Percentiles rank a stretch among this genome's conserved stretches.
phyloP scores from a whole-genome alignment of 2,329 filamentous ascomycete species.

The Metarhizium anisopliae region DNA sequence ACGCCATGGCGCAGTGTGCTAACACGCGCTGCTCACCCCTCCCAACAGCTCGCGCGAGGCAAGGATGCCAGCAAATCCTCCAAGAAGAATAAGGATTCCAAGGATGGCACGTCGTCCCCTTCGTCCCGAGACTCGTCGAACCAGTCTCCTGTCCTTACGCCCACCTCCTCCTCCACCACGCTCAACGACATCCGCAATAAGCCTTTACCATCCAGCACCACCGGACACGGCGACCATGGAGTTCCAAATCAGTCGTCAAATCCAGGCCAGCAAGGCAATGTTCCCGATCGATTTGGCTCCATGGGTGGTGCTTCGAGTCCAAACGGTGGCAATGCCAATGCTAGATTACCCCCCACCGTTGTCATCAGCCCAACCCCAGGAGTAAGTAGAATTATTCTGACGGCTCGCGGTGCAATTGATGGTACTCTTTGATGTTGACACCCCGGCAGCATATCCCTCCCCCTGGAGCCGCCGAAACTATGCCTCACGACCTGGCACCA shows the following conservation, averaged over 20 bases:
- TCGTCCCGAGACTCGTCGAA: conserved; percentile 46
- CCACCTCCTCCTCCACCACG: conserved; percentile 81
- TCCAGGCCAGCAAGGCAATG: conserved; percentile 25
- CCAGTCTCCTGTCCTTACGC: conserved; percentile 61
- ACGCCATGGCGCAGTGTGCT: conserved; percentile 6
- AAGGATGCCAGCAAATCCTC: conserved; percentile 80
- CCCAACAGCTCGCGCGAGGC: conserved; percentile 73
- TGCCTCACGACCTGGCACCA: conserved; percentile 93
- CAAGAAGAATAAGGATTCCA: conserved; percentile 64
- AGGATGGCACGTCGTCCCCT: conserved; percentile 74
- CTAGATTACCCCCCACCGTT: conserved; percentile 67
- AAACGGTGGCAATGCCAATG: conserved; percentile 24
- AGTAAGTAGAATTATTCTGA: conserved; percentile 40
- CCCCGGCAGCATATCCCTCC: conserved; percentile 66
- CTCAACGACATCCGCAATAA: conserved; percentile 82
- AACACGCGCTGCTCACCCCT: conserved; percentile 7
- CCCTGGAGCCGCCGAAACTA: conserved; percentile 89
- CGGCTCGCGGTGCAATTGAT: background rate
- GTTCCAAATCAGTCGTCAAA: conserved; percentile 31
- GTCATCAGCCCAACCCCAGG: conserved; percentile 92
- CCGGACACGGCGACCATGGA: conserved; percentile 32
- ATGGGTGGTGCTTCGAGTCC: conserved; percentile 25
- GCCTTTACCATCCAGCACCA: conserved; percentile 54
- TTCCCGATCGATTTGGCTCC: conserved; percentile 33
- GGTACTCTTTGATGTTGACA: background rate